A percentile compares a stretch with the other conserved stretches of the same genome.
Conservation (phyloP, 345 rosid species). For the Camelina sativa region DNA sequence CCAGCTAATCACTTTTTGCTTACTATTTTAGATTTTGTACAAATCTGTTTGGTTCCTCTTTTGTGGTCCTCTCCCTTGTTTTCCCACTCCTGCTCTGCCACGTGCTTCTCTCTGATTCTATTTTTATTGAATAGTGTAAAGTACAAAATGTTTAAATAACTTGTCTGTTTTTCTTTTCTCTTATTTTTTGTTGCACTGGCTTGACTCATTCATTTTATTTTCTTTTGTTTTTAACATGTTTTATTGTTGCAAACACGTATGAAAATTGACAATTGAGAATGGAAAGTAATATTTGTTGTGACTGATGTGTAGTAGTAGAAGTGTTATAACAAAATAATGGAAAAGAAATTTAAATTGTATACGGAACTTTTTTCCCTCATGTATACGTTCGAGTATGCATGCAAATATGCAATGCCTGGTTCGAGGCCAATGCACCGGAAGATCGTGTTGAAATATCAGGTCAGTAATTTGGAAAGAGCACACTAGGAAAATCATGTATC, state of each 20-base stretch:
- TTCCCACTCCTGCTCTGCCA: constrained; percentile 37
- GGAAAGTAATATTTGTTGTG: background rate
- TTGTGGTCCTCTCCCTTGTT: constrained; percentile 42
- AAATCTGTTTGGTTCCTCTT: constrained; percentile 34
- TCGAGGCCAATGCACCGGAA: background rate
- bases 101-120: constrained; percentile 23
- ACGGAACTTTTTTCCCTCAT: background rate
- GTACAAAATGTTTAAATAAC: constrained; percentile 13
- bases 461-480: background rate
- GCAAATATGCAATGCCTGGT: background rate
- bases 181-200: too few relatives aligned
- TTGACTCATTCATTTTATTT: background rate
- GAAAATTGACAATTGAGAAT: background rate
- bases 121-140: constrained; percentile 3
- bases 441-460: background rate
- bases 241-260: constrained; percentile 14
- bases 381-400: background rate
- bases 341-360: background rate
- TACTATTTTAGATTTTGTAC: constrained; percentile 46
- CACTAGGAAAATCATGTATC: background rate
- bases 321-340: too few relatives aligned
- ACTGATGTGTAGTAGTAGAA: background rate
- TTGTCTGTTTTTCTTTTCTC: background rate
- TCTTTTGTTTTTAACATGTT: background rate
- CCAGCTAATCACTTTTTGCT: constrained; percentile 34